Evolutionary conservation across 352 stramenopile genomes (phyloP), one percentile per base, ranked within the genome.

Genomic region (Phytophthora melonis): DNA sequence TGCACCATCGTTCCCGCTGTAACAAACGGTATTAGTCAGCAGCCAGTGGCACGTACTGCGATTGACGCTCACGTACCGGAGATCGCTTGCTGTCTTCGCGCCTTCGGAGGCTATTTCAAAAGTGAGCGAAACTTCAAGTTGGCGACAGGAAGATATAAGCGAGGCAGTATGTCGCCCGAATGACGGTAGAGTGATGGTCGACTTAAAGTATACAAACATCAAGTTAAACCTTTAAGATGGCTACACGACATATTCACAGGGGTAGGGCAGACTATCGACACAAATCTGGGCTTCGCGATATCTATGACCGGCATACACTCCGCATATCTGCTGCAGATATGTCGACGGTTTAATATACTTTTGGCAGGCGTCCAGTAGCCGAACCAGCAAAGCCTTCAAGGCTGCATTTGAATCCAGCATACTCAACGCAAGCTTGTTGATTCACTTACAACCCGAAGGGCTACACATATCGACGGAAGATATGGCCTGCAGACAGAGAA

Each of bases 321-420:
- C 41, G 41, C 41, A 57, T 66, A 58, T 57, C 25, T 49, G 34
- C 58, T 41, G 58, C 45, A 34, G 36, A 16, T 58, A 53, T 58
- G 58, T 23, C 43, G 45, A 11, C 18, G 32, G n/a, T n/a, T 45
- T 65, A 3, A 9, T 43, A 14, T 65, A 56, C 14, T 55, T 56
- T 65, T 65, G 25, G 58, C 21, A 66, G 58, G 58, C 45, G 36
- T 55, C 58, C 39, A 63, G n/a, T n/a, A n/a, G n/a, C n/a, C n/a
- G n/a, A n/a, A n/a, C n/a, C n/a, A n/a, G n/a, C n/a, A n/a, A n/a
- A n/a, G n/a, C n/a, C n/a, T n/a, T n/a, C n/a, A n/a, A 27, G 25
- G 25, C 25, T 27, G 3, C 25, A 27, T 27, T 27, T 30, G 25
- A 30, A 30, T 30, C 25, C 25, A 3, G 25, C 25, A 30, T 30